Evolutionary conservation across 2,329 filamentous ascomycete species (phyloP), one percentile per base, ranked within the genome.

Genomic region (Thelonectria discophora): DNA sequence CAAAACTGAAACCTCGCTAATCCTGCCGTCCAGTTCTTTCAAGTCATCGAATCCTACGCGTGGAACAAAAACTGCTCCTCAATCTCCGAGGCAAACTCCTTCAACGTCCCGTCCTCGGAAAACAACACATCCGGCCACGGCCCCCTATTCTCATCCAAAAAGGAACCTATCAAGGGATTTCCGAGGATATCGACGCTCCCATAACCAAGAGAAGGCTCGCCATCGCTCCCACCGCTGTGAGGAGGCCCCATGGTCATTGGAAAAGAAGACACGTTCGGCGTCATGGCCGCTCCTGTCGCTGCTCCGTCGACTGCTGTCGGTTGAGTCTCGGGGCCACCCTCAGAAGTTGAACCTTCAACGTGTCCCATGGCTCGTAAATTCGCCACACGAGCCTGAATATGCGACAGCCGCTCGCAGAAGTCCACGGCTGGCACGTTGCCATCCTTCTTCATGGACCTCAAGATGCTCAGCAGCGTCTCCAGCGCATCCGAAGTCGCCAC

Each of bases 371-470:
- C 62, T 3, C 71, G 45, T 0, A 73, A 3, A 1, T 51, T 69
- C 0, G 66, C 62, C 1, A 73, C 67, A 0, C 71, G 51, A 1
- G 64, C 50, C 27, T 73, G 71, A 0, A 72, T 69, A 2, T 74
- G 71, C 1, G 69, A 72, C 1, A 75, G 13, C 1, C 70, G 58
- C 15, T 73, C 72, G 24, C 72, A 75, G 8, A 73, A 74, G 8
- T 74, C 71, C 0, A 72, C 66, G 0, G 73, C 72, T 0, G 73
- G 68, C 0, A 75, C 69, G 7, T 75, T 75, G 0, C 73, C 73
- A 3, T 74, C 69, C 0, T 73, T 72, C 17, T 72, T 73, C 0
- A 75, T 68, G 2, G 73, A 72, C 3, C 72, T 58, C 0, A 75
- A 32, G 3, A 75, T 69, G n/a, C 72, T 75, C 0, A 74, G 21